Conservation (phyloP, 2,329 filamentous ascomycete genomes). For the Fusarium virguliforme region DNA sequence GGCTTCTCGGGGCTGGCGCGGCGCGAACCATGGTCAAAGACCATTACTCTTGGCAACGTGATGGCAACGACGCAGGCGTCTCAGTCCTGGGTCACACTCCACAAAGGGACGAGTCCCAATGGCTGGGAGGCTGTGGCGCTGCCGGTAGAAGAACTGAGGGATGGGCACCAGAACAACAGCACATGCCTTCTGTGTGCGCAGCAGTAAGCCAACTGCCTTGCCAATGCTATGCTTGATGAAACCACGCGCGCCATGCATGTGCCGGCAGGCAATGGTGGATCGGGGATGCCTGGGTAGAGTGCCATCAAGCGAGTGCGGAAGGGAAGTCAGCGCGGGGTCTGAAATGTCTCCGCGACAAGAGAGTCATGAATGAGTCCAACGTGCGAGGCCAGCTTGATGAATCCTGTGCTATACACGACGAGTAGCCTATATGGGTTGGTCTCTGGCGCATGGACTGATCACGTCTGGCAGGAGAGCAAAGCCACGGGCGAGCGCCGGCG, state of each 20-base stretch:
- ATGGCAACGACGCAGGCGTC: conserved; percentile 18
- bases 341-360: conserved; percentile 24
- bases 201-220: conserved; percentile 32
- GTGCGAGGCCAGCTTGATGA: conserved; percentile 13
- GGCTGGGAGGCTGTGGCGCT: conserved; percentile 28
- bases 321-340: conserved; percentile 38
- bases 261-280: conserved; percentile 48
- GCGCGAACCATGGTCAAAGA: conserved; percentile 23
- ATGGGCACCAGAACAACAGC: conserved; percentile 41
- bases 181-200: conserved; percentile 21
- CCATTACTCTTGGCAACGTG: conserved; percentile 31
- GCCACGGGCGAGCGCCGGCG: conserved; percentile 22
- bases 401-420: conserved; percentile 29
- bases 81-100: conserved; percentile 11
- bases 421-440: conserved; percentile 27
- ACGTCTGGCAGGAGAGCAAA: conserved; percentile 19
- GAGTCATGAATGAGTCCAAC: conserved; percentile 28
- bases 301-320: conserved; percentile 35
- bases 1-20: conserved; percentile 12
- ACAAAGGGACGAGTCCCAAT: conserved; percentile 12
- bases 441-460: conserved; percentile 26
- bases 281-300: conserved; percentile 38
- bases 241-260: conserved; percentile 44
- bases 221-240: conserved; percentile 35
- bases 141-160: conserved; percentile 33